A percentile compares a stretch with the other conserved stretches of the same genome.
Evolutionary conservation across 192 early-diverging fungal genomes (phyloP).

Genomic region (Coemansia sp.): DNA sequence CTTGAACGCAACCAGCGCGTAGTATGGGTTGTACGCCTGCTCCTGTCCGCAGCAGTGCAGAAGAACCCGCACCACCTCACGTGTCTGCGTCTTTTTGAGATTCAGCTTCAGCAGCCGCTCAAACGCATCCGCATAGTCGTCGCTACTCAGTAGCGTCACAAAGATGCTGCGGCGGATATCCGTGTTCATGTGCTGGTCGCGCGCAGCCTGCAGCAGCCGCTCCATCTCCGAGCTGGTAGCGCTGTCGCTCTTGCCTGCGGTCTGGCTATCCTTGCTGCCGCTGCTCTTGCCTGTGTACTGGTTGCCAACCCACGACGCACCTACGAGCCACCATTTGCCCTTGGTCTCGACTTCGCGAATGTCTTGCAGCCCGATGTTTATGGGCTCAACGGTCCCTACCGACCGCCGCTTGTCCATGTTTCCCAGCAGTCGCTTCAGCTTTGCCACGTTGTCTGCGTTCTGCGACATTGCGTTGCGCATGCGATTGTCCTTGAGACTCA

Average conservation of each 20-base stretch:
- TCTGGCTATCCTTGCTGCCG: background rate
- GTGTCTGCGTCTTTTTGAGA: conserved; percentile 89
- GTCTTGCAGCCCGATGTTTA: conserved; percentile 83
- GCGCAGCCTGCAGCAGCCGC: conserved; percentile 76
- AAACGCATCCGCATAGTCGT: conserved; percentile 94
- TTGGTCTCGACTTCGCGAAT: conserved; percentile 79
- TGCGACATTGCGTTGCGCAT: conserved; percentile 62
- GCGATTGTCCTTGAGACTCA: conserved; percentile 91
- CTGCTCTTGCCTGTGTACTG: conserved; percentile 20
- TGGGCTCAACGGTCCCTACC: conserved; percentile 62
- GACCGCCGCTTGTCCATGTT: conserved; percentile 60
- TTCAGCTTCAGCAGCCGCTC: conserved; percentile 80
- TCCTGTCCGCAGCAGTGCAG: conserved; percentile 89
- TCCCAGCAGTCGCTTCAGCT: conserved; percentile 78
- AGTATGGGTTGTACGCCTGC: conserved; percentile 90
- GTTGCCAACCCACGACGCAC: conserved; percentile 85
- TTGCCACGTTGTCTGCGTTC: conserved; percentile 64
- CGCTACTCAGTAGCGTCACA: conserved; percentile 86
- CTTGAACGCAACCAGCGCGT: conserved; percentile 79
- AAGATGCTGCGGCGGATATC: conserved; percentile 92
- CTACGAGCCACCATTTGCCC: conserved; percentile 99
- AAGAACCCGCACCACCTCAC: conserved; percentile 91
- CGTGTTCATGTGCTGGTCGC: conserved; percentile 94
- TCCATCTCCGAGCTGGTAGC: conserved; percentile 42
- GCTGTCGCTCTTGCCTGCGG: background rate